Conservation (phyloP, 306 rosid species). For the Rubus parviflorus region DNA sequence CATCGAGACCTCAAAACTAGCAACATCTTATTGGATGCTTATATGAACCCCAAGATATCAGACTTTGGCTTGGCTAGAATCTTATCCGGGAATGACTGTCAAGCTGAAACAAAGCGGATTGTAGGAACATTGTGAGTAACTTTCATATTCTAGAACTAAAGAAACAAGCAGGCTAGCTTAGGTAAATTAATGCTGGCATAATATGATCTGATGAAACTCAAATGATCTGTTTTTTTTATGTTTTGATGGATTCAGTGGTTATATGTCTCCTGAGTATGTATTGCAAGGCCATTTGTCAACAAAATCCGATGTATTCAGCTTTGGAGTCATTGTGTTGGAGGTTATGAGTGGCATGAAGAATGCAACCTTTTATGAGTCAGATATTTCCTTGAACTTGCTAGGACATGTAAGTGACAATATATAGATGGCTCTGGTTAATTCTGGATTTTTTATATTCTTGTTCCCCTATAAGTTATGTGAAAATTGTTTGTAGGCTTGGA, state of each 20-base stretch:
- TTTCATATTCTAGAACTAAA: neutral
- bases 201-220: neutral
- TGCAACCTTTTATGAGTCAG: slow-evolving; percentile 10
- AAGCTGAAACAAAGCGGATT: slow-evolving; percentile 22
- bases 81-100: neutral
- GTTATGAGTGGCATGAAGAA: slow-evolving; percentile 16
- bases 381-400: slow-evolving; percentile 21
- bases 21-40: slow-evolving; percentile 19
- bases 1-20: slow-evolving; percentile 23
- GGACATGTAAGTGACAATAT: slow-evolving; percentile 19
- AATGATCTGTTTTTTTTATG: neutral
- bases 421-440: neutral
- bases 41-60: slow-evolving; percentile 30
- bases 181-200: neutral
- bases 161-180: neutral
- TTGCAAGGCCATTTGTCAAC: slow-evolving; percentile 11
- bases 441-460: neutral
- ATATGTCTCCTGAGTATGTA: slow-evolving; percentile 27
- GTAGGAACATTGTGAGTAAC: slow-evolving; percentile 23
- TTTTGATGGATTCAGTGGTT: slow-evolving; percentile 4
- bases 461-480: neutral
- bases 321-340: slow-evolving; percentile 25
- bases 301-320: slow-evolving; percentile 21
- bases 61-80: slow-evolving; percentile 29
- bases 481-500: slow-evolving; percentile 21